Base-by-base conservation (phyloP, 2,329 filamentous ascomycete species). In the Trichocomaceae sp. region DNA sequence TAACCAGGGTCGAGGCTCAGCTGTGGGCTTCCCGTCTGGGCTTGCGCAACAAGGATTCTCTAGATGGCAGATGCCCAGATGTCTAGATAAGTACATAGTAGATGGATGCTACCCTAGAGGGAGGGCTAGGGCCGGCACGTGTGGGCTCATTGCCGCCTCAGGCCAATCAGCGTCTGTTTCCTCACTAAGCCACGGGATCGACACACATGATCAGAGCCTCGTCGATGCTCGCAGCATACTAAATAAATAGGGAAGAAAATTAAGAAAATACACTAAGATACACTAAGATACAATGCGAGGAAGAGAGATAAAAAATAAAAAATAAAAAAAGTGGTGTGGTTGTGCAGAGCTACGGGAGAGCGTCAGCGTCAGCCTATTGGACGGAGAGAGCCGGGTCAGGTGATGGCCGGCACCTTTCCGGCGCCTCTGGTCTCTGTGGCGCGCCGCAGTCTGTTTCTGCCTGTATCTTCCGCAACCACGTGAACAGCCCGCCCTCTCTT, bases 401-500 rank as follows among this genome's bases (percentile, higher is more conserved):
- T 71, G 69, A 70, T 56, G 23, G 6, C 54, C 4, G 23, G 47
- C 47, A 55, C 22, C 51, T 15, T 23, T 49, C 26, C 10, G 66
- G 64, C 67, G 48, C 61, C 35, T 22, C 35, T 60, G 68, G 67
- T 63, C 51, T 12, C 19, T 63, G 44, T 39, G 22, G 48, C 22
- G 35, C 12, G 12, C 63, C 65, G 62, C 53, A 65, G 35, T 59
- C 12, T 44, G 55, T 54, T 58, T 59, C 52, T 51, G 59, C 60
- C 59, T 59, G 57, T 59, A 61, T 61, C 58, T 60, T 42, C 39
- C 39, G 39, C 63, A 63, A 66, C 70, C 71, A 73, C 71, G 71
- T 73, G 71, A 73, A 69, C 65, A 64, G 59, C 64, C 64, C 63
- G 63, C 67, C 62, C 65, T 66, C 66, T 64, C 63, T 63, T 49